Evolutionary conservation across 2,329 filamentous ascomycete species (phyloP), one percentile per base, ranked within the genome.

Genomic region (Dactylellina cionopaga): DNA sequence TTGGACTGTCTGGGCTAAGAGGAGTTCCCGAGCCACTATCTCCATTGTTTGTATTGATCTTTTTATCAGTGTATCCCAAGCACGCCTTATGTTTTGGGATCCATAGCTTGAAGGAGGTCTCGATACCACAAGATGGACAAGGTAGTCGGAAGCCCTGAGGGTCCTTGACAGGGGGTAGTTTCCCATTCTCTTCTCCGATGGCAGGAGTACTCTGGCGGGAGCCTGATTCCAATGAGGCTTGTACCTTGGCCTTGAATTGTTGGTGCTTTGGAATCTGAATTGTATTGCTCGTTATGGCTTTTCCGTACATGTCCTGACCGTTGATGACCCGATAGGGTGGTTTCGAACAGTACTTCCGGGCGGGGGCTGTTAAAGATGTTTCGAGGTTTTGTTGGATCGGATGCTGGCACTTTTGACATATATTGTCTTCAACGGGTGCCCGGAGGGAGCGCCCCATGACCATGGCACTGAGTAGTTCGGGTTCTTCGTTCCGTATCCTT

Each of bases 401-500:
- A 35, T 71, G 66, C 47, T 71, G 66, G 15, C 66, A 71, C 54
- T 64, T 64, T 31, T 64, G 66, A 43, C 66, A 71, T n/a, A 71
- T 56, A 11, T 51, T 64, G 5, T 71, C 66, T 39, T 71, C 66
- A 24, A 71, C 55, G 2, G 66, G 66, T 25, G 54, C 54, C 10
- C 58, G 66, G 35, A 62, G 60, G 13, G 66, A 71, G 15, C 66
- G 41, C 4, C 66, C 66, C 66, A 71, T 71, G 2, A 71, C 59
- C 19, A 64, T 71, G 6, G 66, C 66, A 41, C 66, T 71, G 15
- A 64, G 43, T 11, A 64, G 58, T 13, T 71, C 66, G 1, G 66
- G 51, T 19, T 71, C 66, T 9, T 71, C 66, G 27, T 62, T 64
- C 15, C 66, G 58, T 39, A 52, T 71, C 10, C 43, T 49, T 25